Percentiles rank a stretch among this genome's conserved stretches.
phyloP scores from a whole-genome alignment of 345 rosid species.

The Gossypium herbaceum region DNA sequence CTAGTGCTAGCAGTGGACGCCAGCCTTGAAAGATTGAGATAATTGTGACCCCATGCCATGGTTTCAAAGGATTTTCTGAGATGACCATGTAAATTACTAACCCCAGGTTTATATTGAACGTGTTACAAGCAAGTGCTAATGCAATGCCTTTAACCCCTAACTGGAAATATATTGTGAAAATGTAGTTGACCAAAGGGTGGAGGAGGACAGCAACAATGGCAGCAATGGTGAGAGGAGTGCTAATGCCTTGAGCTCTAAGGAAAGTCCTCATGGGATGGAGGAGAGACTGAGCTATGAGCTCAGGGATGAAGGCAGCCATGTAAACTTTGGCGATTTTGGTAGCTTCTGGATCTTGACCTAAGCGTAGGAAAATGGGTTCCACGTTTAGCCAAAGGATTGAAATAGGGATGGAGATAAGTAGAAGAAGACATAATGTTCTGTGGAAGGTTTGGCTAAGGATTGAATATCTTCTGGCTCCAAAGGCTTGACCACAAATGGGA shows the following conservation, averaged over 20 bases:
- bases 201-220: slow-evolving; percentile 55
- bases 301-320: slow-evolving; percentile 68
- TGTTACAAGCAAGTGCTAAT: slow-evolving; percentile 64
- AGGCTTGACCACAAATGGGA: slow-evolving; percentile 85
- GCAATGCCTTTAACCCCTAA: slow-evolving; percentile 71
- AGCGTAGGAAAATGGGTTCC: slow-evolving; percentile 53
- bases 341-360: slow-evolving; percentile 82
- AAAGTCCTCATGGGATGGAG: slow-evolving; percentile 70
- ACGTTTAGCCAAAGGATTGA: slow-evolving; percentile 60
- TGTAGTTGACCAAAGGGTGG: slow-evolving; percentile 74
- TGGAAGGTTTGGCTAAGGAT: slow-evolving; percentile 70
- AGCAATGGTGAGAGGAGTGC: slow-evolving; percentile 57
- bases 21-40: slow-evolving; percentile 62
- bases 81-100: slow-evolving; percentile 41
- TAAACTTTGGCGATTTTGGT: slow-evolving; percentile 53
- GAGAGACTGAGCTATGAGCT: slow-evolving; percentile 68
- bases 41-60: slow-evolving; percentile 66
- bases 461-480: slow-evolving; percentile 72
- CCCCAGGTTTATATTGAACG: slow-evolving; percentile 68
- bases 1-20: slow-evolving; percentile 57
- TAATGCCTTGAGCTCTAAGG: slow-evolving; percentile 68
- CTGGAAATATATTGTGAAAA: slow-evolving; percentile 51
- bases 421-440: slow-evolving; percentile 53
- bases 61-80: slow-evolving; percentile 48
- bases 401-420: slow-evolving; percentile 54